These are phyloP conservation scores for Leccinum sublutescens DNA, from an alignment of 768 basidiomycete genomes.

Conservation along the genomic window DNA sequence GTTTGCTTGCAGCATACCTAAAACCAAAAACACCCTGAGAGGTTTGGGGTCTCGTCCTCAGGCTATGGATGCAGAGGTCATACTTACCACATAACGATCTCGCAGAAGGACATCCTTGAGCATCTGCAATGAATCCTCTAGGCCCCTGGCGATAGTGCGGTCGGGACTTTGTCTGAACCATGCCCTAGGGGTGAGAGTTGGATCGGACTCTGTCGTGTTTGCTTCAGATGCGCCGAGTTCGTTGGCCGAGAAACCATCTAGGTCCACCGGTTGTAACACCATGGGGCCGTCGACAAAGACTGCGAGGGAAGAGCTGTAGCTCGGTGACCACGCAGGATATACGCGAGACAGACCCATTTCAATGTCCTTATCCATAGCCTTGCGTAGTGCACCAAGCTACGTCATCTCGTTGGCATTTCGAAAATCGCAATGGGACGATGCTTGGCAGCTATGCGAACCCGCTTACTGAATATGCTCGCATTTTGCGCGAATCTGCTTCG, in stretches of 20 bases:
- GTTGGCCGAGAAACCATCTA: slow-evolving; percentile 34
- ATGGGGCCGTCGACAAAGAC: slow-evolving; percentile 76
- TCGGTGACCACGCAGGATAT: not conserved
- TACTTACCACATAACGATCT: slow-evolving; percentile 63
- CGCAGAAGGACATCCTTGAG: slow-evolving; percentile 57
- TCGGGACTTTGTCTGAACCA: slow-evolving; percentile 69
- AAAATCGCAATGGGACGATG: not conserved
- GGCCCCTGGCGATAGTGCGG: slow-evolving; percentile 49
- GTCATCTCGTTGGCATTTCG: not conserved
- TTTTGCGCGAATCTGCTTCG: slow-evolving; percentile 66
- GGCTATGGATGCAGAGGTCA: not conserved
- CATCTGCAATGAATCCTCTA: slow-evolving; percentile 54
- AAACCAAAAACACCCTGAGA: slow-evolving; percentile 76
- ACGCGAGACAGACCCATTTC: slow-evolving; percentile 52
- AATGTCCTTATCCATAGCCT: slow-evolving; percentile 60
- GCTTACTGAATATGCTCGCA: slow-evolving; percentile 65
- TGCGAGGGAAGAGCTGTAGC: slow-evolving; percentile 24
- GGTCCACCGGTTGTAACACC: slow-evolving; percentile 63
- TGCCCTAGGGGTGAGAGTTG: slow-evolving; percentile 54
- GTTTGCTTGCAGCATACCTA: slow-evolving; percentile 43
- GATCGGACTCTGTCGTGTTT: slow-evolving; percentile 39
- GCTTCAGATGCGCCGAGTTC: slow-evolving; percentile 41
- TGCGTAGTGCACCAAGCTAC: slow-evolving; percentile 72
- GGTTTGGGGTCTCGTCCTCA: not conserved
- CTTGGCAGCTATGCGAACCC: slow-evolving; percentile 41